Evolutionary conservation across 2,329 filamentous ascomycete species (phyloP), one percentile per base, ranked within the genome.

Genomic region (Scedosporium apiospermum): DNA sequence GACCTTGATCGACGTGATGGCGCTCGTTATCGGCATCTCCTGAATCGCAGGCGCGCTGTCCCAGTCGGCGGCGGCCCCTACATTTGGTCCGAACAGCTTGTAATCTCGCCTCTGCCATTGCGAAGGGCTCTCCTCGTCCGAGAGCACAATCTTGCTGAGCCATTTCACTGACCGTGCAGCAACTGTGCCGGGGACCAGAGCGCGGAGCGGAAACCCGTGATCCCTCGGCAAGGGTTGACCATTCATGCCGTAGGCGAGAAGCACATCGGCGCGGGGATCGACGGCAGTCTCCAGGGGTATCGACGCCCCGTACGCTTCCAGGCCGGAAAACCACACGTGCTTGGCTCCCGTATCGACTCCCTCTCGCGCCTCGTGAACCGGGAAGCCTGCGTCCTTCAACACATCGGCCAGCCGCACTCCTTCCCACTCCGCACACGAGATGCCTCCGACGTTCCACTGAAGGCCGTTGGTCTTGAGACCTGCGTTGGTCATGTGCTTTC

Each of bases 91-190:
- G 64, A 89, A 88, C 68, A 82, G 84, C 70, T 89, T 89, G 73
- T 89, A 89, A 69, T 89, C 87, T 18, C 82, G 78, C 23, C 83
- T 78, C 69, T 89, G 85, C 85, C 86, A 88, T 68, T 87, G 82
- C 53, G 81, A 86, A 3, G 79, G 73, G 66, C 84, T 87, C 71
- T 90, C 87, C 65, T 89, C 87, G 63, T 86, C 84, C 46, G 84
- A 83, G 1, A 89, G 76, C 0, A 82, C 79, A 62, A 90, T 85
- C 55, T 82, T 81, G 65, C 79, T 84, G 1, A 90, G 75, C 87
- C 87, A 90, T 69, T 90, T 90, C 66, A 88, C 86, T 5, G 82
- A 86, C 1, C 87, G 79, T 1, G 86, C 87, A 0, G 86, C 87
- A 1, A 88, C 86, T 60, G 85, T 81, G 0, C 87, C 87, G 0